A percentile compares a stretch with the other conserved stretches of the same genome.
phyloP scores from a whole-genome alignment of 768 basidiomycete species.

The Tulasnella sp. region DNA sequence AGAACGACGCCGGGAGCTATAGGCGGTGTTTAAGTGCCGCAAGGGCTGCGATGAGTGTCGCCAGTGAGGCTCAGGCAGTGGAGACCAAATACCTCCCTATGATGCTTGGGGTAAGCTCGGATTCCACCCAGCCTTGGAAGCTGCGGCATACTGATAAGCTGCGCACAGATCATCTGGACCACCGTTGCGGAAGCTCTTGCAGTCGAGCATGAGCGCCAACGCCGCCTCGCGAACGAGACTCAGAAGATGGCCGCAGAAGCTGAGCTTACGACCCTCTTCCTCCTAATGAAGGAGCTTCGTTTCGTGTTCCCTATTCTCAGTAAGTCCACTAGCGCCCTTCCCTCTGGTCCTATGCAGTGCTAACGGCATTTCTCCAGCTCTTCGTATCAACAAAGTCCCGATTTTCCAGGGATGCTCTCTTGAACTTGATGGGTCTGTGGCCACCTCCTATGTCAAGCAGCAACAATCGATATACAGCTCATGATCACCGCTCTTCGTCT shows the following conservation, averaged over 20 bases:
- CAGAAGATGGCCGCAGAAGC: slow-evolving; percentile 18
- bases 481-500: background rate
- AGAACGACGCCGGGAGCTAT: slow-evolving; percentile 23
- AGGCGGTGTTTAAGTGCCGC: slow-evolving; percentile 22
- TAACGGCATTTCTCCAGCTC: slow-evolving; percentile 12
- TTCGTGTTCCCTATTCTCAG: slow-evolving; percentile 22
- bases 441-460: background rate
- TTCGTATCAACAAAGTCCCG: slow-evolving; percentile 29
- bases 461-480: background rate
- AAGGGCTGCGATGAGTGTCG: slow-evolving; percentile 5
- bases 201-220: slow-evolving; percentile 25
- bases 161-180: slow-evolving; percentile 25
- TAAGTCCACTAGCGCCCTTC: background rate
- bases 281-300: slow-evolving; percentile 12
- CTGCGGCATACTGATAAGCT: background rate
- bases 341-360: background rate
- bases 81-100: slow-evolving; percentile 15
- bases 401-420: slow-evolving; percentile 24
- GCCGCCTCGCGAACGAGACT: background rate
- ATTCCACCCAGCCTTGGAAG: background rate
- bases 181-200: slow-evolving; percentile 24
- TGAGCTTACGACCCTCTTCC: slow-evolving; percentile 21
- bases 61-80: background rate
- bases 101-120: slow-evolving; percentile 19
- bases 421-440: slow-evolving; percentile 18